Base-by-base conservation (phyloP, 176 grass and related monocot genomes). In the Carex pumila region DNA sequence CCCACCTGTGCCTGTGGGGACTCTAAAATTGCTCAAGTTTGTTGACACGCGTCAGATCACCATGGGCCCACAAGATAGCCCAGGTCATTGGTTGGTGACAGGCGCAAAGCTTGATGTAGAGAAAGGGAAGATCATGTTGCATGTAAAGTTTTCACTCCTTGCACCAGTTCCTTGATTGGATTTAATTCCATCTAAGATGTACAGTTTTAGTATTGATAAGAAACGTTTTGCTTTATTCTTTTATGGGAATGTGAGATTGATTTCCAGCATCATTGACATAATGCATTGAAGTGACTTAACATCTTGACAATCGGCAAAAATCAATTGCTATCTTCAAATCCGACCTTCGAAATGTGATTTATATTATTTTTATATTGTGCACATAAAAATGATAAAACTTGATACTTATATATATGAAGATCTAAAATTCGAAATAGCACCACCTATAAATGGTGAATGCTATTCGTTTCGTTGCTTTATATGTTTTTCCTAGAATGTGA, bases 11-110 rank as follows among this genome's bases (percentile, higher is more conserved):
- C 95, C 95, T 0, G 89, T 98, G 2, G 95, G 82, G 9, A 21
- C 88, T 10, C 87, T 87, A 79, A 93, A 87, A 83, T 79, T 95
- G 88, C 83, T 93, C 64, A 98, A 88, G 85, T 95, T 92, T 78
- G 92, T 98, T 0, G 91, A 95, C 32, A 95, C 91, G 3, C 86
- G 88, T 60, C 89, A 95, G 61, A 71, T 98, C 0, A 92, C 88
- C 74, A 93, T 86, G 89, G 95, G 89, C 3, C 88, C 92, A 0
- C 92, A 95, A 84, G 89, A 98, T n/a, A 78, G 53, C 2, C 95
- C 95, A 21, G 95, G 95, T 1, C 61, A 95, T 77, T 98, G 95
- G 95, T 82, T 98, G n/a, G 91, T 90, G 82, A 98, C 92, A 7
- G 95, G 95, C 0, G 95, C 91, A 59, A 95, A 92, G 85, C 88